Base-by-base conservation (phyloP, 768 basidiomycete genomes). In the Gautieria morchelliformis region DNA sequence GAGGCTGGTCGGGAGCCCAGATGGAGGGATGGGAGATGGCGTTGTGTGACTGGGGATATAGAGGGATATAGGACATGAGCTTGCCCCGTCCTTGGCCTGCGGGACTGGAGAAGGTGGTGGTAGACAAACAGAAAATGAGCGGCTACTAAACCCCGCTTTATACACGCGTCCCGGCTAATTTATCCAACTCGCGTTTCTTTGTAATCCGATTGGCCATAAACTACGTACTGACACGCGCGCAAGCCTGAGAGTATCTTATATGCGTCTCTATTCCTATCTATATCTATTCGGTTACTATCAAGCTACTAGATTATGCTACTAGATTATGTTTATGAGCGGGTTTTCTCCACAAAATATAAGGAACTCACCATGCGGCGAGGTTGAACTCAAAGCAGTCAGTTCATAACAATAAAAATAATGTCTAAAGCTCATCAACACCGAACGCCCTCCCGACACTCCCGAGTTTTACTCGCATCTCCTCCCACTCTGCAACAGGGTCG, bases 381-480 rank as follows among this genome's bases (percentile, higher is more conserved):
- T 57, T 57, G 56, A 57, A 20, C 56, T 47, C 56, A 32, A 48
- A 30, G 12, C 22, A 53, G 37, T 22, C 40, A 41, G 24, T 45
- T 11, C 14, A 45, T 35, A 20, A 57, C 5, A 57, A 49, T 48
- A 50, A 57, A 22, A 14, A 57, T 52, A 47, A 37, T 37, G 33
- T 30, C 48, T 50, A 49, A 50, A 49, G 37, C 35, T 57, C 56
- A 57, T 47, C 47, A 22, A 35, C 72, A 37, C 78, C 77, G 61
- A 90, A 90, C 22, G 81, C 78, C 45, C 78, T 75, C 51, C 90
- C 71, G 47, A 88, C 87, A 63, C 87, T 89, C 60, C 84, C 78
- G 27, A 94, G 78, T 68, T 98, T 97, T n/a, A 83, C 76, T 19
- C 82, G 64, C 79, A 97, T 95, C 68, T 97, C 94, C 7, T 95